phyloP scores from a whole-genome alignment of 129 eudicot genomes.

The Deinandra increscens region DNA sequence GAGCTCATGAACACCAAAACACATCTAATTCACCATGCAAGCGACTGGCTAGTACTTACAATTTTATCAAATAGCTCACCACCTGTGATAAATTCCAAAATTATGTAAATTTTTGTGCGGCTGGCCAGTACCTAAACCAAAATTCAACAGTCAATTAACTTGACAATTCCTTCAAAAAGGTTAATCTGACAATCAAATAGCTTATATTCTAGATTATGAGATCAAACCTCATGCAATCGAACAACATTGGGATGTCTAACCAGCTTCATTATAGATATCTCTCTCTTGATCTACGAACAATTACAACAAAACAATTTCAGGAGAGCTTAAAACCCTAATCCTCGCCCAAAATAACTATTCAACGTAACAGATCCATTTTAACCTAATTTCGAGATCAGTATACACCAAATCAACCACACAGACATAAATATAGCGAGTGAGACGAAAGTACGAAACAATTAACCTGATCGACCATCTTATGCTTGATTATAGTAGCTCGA shows the following conservation, averaged over 20 bases:
- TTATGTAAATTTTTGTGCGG: constrained; percentile 94
- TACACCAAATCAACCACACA: constrained; percentile 8
- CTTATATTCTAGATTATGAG: constrained; percentile 17
- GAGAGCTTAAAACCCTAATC: constrained; percentile 27
- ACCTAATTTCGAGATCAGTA: constrained; percentile 19
- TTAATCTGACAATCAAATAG: neutral
- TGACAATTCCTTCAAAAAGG: constrained; percentile 20
- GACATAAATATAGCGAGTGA: neutral
- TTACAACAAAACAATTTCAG: constrained; percentile 1
- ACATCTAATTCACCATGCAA: constrained; percentile 8
- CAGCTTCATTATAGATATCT: constrained; percentile 94
- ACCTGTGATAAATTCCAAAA: constrained; percentile 93
- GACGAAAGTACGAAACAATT: neutral
- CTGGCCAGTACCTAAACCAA: constrained; percentile 81
- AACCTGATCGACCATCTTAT: constrained; percentile 98
- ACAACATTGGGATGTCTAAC: constrained; percentile 99
- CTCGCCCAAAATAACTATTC: neutral
- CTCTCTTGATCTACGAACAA: constrained; percentile 79
- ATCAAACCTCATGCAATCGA: constrained; percentile 83
- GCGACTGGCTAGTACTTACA: constrained; percentile 65
- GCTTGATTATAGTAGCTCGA: constrained; percentile 87
- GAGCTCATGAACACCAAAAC: neutral
- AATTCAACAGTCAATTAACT: neutral
- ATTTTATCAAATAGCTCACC: constrained; percentile 98
- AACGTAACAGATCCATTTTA: neutral